Evolutionary conservation across 331 rosid genomes (phyloP).

Genomic region (Cydonia oblonga): DNA sequence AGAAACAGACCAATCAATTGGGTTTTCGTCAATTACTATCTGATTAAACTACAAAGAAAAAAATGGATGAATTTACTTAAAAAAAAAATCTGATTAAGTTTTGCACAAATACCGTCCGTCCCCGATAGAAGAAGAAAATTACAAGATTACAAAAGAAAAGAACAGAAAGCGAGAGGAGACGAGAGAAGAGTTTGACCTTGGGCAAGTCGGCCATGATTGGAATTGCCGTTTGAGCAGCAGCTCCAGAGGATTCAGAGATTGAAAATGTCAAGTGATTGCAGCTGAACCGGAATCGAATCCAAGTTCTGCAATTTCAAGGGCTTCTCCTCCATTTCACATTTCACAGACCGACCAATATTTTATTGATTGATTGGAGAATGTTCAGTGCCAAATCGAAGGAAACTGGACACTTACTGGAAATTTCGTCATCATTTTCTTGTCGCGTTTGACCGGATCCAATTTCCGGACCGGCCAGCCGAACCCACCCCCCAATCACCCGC

Average conservation of each 20-base stretch:
- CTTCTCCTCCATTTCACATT: not conserved
- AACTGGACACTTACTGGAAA: too few species aligned
- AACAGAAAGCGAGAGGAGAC: not conserved
- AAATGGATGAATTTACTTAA: not conserved
- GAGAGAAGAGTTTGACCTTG: not conserved
- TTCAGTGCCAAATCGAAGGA: not conserved
- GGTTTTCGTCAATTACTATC: not conserved
- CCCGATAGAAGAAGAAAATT: not conserved
- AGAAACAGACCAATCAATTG: not conserved
- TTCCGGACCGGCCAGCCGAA: not conserved
- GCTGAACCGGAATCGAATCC: not conserved
- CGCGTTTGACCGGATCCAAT: not conserved
- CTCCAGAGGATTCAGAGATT: not conserved
- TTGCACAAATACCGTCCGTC: not conserved
- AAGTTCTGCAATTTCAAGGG: not conserved
- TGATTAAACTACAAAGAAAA: not conserved
- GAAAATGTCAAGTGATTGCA: not conserved
- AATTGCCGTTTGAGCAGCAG: not conserved
- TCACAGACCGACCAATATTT: not conserved
- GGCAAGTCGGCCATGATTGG: constrained; percentile 7
- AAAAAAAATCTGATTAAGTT: not conserved
- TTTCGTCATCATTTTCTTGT: not conserved
- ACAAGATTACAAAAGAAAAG: not conserved
- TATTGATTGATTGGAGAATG: not conserved
- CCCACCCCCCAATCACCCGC: not conserved